Percentiles rank a stretch among this genome's conserved stretches.
Conservation (phyloP, 441 rosid genomes). For the Metrosideros polymorpha region DNA sequence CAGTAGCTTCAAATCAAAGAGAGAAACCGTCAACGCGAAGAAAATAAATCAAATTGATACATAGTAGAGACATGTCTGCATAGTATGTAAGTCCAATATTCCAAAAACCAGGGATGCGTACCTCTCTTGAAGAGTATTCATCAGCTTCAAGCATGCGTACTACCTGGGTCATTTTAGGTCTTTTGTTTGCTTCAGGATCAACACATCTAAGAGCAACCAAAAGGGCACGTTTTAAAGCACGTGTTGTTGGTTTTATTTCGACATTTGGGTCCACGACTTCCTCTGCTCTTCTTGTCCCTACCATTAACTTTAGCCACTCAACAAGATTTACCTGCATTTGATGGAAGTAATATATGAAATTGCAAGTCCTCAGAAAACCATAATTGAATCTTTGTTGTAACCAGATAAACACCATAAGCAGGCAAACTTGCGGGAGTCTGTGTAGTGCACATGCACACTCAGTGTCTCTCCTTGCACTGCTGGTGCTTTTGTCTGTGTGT, state of each 20-base stretch:
- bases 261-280: constrained; percentile 4
- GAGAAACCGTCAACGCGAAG: background rate
- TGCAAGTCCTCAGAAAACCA: background rate
- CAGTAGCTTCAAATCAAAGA: background rate
- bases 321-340: constrained; percentile 6
- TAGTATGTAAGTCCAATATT: background rate
- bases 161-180: constrained; percentile 9
- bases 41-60: background rate
- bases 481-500: background rate
- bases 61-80: background rate
- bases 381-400: background rate
- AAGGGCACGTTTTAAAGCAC: constrained; percentile 2
- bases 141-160: constrained; percentile 6
- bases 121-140: constrained; percentile 1
- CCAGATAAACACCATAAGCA: background rate
- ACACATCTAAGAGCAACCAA: constrained; percentile 4
- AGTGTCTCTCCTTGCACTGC: background rate
- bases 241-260: background rate
- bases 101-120: background rate
- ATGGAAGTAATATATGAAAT: background rate
- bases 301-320: constrained; percentile 9
- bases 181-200: background rate
- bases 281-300: constrained; percentile 2
- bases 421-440: background rate
- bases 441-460: background rate